Evolutionary conservation across 495 filamentous ascomycete genomes (phyloP).

Genomic region (Lichenothelia convexa): DNA sequence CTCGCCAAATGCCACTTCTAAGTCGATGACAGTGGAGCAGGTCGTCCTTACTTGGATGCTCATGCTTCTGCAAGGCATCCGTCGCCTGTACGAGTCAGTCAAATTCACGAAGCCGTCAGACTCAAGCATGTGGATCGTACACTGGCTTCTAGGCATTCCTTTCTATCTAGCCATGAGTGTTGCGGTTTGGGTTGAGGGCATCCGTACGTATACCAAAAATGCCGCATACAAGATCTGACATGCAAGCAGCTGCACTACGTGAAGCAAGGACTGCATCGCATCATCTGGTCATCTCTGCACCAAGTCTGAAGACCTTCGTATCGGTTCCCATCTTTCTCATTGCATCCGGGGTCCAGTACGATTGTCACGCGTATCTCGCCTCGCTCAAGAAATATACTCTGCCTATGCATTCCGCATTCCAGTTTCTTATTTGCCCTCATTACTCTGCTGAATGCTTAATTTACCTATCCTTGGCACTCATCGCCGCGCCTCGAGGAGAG

Average conservation of each 20-base stretch:
- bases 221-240: not conserved
- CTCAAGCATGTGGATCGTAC: slow-evolving; percentile 63
- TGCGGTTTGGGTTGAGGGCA: slow-evolving; percentile 73
- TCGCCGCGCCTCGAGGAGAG: slow-evolving; percentile 45
- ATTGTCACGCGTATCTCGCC: slow-evolving; percentile 63
- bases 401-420: slow-evolving; percentile 54
- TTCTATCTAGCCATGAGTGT: slow-evolving; percentile 61
- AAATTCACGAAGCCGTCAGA: slow-evolving; percentile 43
- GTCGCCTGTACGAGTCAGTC: slow-evolving; percentile 58
- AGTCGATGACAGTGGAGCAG: slow-evolving; percentile 45
- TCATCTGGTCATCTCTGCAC: slow-evolving; percentile 19
- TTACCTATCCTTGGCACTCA: slow-evolving; percentile 58
- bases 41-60: slow-evolving; percentile 48
- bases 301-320: slow-evolving; percentile 39
- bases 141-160: slow-evolving; percentile 58
- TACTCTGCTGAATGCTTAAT: slow-evolving; percentile 76
- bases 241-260: slow-evolving; percentile 4
- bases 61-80: slow-evolving; percentile 52
- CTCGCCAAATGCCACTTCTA: not conserved
- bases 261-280: slow-evolving; percentile 3
- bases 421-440: slow-evolving; percentile 61
- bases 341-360: slow-evolving; percentile 62
- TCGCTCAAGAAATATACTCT: slow-evolving; percentile 65
- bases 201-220: slow-evolving; percentile 31
- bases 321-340: slow-evolving; percentile 48